These are phyloP conservation scores for Penicillium canescens DNA, from an alignment of 495 filamentous ascomycete species.

Conservation along the genomic window DNA sequence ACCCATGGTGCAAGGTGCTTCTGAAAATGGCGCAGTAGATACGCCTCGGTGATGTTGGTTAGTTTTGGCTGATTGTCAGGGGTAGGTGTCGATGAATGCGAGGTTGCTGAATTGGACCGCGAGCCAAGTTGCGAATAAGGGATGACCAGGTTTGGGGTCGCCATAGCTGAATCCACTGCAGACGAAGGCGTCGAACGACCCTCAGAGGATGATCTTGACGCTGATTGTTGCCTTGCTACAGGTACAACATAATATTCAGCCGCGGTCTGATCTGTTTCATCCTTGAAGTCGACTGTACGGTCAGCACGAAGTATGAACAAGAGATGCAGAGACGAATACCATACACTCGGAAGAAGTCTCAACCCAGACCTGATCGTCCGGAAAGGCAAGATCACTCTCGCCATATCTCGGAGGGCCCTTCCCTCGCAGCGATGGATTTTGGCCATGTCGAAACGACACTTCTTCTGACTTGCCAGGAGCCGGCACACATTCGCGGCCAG, in stretches of 20 bases:
- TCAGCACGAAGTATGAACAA: not conserved
- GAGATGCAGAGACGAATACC: not conserved
- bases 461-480: conserved; percentile 42
- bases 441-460: conserved; percentile 45
- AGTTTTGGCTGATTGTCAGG: conserved; percentile 28
- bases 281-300: conserved; percentile 37
- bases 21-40: conserved; percentile 42
- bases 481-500: conserved; percentile 43
- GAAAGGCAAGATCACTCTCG: conserved; percentile 42
- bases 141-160: conserved; percentile 12
- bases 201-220: conserved; percentile 26
- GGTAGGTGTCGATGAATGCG: conserved; percentile 13
- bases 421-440: conserved; percentile 42
- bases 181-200: conserved; percentile 29
- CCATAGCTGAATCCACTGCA: conserved; percentile 22
- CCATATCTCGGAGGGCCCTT: conserved; percentile 45
- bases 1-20: conserved; percentile 42
- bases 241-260: conserved; percentile 41
- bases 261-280: conserved; percentile 44
- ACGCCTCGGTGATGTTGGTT: conserved; percentile 39
- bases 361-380: conserved; percentile 41
- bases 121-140: conserved; percentile 17
- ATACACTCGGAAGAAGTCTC: conserved; percentile 33
- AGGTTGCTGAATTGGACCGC: conserved; percentile 19
- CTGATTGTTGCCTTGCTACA: conserved; percentile 15